These are phyloP conservation scores for Blastomyces silverae DNA, from an alignment of 2,329 filamentous ascomycete genomes.

Conservation along the genomic window DNA sequence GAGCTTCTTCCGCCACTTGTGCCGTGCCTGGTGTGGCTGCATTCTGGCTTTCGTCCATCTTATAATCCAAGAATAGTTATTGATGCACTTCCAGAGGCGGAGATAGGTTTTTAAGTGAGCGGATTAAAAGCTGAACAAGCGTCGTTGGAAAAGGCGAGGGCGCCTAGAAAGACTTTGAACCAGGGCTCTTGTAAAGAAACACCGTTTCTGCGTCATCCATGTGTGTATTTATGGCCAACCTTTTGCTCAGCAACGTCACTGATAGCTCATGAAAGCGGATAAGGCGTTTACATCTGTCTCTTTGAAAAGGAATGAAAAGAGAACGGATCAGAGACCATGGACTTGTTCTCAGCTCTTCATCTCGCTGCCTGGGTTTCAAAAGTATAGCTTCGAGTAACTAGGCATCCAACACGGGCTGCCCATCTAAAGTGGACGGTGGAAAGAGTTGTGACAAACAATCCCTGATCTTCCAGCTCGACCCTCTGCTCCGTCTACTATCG, in stretches of 20 bases:
- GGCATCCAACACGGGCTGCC: not conserved
- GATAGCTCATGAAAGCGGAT: not conserved
- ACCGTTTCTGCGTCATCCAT: not conserved
- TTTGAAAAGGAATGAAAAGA: not conserved
- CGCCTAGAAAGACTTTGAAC: not conserved
- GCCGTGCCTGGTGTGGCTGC: not conserved
- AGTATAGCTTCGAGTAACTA: too few relatives aligned
- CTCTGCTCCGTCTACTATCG: not conserved
- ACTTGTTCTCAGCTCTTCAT: not conserved
- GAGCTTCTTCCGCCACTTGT: not conserved
- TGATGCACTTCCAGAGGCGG: not conserved
- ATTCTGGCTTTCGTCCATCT: conserved; percentile 1
- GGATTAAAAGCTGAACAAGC: not conserved
- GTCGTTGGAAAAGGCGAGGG: not conserved
- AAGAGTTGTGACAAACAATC: not conserved
- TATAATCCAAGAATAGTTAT: not conserved
- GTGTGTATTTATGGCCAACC: not conserved
- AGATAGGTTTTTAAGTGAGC: not conserved
- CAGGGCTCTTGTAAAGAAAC: not conserved
- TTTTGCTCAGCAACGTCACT: not conserved
- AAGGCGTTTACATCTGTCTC: not conserved
- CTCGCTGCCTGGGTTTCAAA: conserved; percentile 1
- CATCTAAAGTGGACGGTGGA: too few relatives aligned
- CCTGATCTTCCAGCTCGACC: not conserved
- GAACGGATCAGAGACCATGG: not conserved